Base-by-base conservation (phyloP, 345 rosid species). In the Eucalyptus urophylla region DNA sequence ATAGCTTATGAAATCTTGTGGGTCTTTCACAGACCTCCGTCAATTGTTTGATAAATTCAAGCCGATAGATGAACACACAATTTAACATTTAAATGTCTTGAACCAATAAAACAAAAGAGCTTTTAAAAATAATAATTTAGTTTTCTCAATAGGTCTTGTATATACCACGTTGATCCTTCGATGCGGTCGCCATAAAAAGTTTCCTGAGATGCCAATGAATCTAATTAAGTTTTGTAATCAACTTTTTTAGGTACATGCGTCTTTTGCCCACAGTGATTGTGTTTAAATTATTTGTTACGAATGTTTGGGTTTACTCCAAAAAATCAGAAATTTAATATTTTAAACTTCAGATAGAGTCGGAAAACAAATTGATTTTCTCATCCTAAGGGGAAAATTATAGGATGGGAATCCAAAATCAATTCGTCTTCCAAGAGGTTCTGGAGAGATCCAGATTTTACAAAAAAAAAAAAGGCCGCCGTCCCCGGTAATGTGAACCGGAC, bases 11-110 rank as follows among this genome's bases (percentile, higher is more conserved):
- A n/a, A 65, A n/a, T 65, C 0, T 14, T 14, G 76, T 14, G 76
- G 76, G 40, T 65, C 37, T 65, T n/a, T 15, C 9, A 14, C 0
- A 5, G 21, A 65, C 19, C 11, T 14, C 21, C 2, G 0, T 65
- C 37, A 4, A n/a, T 65, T 14, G 19, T 56, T 56, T 56, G 27
- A 24, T 56, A 8, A 56, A 10, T 56, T 56, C 62, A 56, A 10
- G 29, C 29, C 13, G 2, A 10, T 56, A 56, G 13, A 24, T 56
- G 29, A 56, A 56, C 29, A 4, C 62, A 2, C 6, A 3, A 56
- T 56, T 22, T 9, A 56, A 56, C 12, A 56, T 56, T 56, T 56
- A 56, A 56, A 56, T 22, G 29, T 56, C 29, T 56, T 1, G 62
- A 0, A 56, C 62, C 27, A 9, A 22, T 22, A 22, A 56, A 69